A percentile compares a stretch with the other conserved stretches of the same genome.
These are phyloP conservation scores for Nemania diffusa DNA, from an alignment of 2,329 filamentous ascomycete species.

Conservation along the genomic window DNA sequence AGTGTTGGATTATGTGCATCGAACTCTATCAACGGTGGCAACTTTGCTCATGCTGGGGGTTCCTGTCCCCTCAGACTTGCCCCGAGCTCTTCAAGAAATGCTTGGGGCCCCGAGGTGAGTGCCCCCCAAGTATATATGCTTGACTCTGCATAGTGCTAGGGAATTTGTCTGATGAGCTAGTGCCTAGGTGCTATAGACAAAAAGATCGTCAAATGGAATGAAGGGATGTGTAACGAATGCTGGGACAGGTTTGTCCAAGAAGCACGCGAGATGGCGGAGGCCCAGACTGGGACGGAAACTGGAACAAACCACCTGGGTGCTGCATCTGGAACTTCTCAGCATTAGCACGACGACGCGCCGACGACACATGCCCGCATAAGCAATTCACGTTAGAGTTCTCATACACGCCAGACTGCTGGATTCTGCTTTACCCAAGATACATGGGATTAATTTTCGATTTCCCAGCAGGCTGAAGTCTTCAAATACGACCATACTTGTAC, in stretches of 20 bases:
- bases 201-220: conserved; percentile 48
- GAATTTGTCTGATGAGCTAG: background rate
- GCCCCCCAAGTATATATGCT: background rate
- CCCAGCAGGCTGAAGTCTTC: background rate
- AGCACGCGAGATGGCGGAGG: conserved; percentile 48
- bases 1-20: conserved; percentile 45
- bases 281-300: conserved; percentile 39
- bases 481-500: background rate
- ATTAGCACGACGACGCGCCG: conserved; percentile 20
- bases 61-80: conserved; percentile 47
- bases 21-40: conserved; percentile 51
- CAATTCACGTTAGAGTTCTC: background rate
- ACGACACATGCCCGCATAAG: conserved; percentile 22
- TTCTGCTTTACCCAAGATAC: background rate
- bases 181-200: conserved; percentile 41
- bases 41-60: conserved; percentile 49
- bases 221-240: conserved; percentile 50
- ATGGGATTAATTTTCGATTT: background rate
- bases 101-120: conserved; percentile 48
- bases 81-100: conserved; percentile 48
- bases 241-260: conserved; percentile 49
- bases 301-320: conserved; percentile 22
- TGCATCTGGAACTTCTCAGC: conserved; percentile 38
- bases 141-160: too few species aligned
- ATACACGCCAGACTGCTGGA: background rate